Conservation (phyloP, 2,329 filamentous ascomycete genomes). For the Clonostachys rhizophaga region DNA sequence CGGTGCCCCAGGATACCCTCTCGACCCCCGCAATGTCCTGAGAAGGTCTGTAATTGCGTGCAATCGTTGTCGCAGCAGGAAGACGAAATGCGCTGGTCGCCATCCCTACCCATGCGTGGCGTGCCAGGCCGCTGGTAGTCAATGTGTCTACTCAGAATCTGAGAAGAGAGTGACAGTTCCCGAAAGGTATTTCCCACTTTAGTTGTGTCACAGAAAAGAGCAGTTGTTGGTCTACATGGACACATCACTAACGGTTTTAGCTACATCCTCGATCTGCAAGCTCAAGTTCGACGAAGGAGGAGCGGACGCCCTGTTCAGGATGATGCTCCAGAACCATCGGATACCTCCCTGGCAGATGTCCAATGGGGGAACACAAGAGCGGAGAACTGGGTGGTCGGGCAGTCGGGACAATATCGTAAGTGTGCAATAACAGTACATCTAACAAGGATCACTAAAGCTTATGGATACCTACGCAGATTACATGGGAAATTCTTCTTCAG, state of each 20-base stretch:
- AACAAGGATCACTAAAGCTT: background rate
- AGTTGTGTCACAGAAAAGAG: no score
- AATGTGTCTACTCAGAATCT: constrained; percentile 2
- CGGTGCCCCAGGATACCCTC: no score
- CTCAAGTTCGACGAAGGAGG: background rate
- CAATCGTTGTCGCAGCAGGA: constrained; percentile 1
- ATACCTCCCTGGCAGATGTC: background rate
- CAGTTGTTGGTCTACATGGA: no score
- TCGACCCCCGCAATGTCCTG: background rate
- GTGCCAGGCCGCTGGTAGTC: background rate
- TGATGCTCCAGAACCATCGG: no score
- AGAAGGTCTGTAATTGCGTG: constrained; percentile 2
- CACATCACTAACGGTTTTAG: background rate
- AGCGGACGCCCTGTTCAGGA: no score
- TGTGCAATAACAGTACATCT: background rate
- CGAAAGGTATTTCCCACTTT: background rate
- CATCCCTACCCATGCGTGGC: constrained; percentile 2
- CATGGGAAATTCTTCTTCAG: constrained; percentile 1
- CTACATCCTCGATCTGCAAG: background rate
- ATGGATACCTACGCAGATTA: background rate
- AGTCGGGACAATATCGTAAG: background rate
- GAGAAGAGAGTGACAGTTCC: constrained; percentile 3
- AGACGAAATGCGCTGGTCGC: constrained; percentile 1
- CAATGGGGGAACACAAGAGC: background rate
- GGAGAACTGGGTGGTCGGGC: background rate